These are phyloP conservation scores for Cornus suecica DNA, from an alignment of 148 eudicot species.

Conservation along the genomic window DNA sequence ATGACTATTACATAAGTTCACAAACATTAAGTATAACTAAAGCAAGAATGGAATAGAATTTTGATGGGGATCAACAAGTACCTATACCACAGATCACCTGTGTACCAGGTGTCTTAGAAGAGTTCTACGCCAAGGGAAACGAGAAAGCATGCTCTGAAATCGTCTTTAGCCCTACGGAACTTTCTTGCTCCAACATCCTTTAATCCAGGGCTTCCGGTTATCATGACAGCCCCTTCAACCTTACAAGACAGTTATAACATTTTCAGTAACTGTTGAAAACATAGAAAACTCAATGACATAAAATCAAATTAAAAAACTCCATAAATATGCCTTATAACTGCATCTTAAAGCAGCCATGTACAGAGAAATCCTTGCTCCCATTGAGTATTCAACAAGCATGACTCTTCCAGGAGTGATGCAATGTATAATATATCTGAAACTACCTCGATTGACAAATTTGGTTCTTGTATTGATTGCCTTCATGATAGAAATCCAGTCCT, in stretches of 20 bases:
- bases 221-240: conserved; percentile 70
- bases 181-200: conserved; percentile 44
- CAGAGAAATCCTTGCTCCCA: conserved; percentile 95
- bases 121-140: conserved; percentile 50
- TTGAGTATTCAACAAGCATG: conserved; percentile 82
- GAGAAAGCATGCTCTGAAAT: conserved; percentile 61
- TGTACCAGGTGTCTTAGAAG: conserved; percentile 73
- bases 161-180: conserved; percentile 70
- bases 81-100: conserved; percentile 83
- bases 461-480: conserved; percentile 36
- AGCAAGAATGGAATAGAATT: conserved; percentile 3
- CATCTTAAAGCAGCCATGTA: conserved; percentile 73
- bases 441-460: conserved; percentile 53
- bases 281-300: background rate
- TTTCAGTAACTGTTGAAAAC: background rate
- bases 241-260: conserved; percentile 17
- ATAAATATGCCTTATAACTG: conserved; percentile 45
- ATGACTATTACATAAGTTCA: background rate
- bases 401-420: conserved; percentile 45
- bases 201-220: conserved; percentile 97
- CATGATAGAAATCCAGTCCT: conserved; percentile 86
- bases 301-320: conserved; percentile 7
- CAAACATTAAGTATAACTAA: background rate
- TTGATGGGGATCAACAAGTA: conserved; percentile 21
- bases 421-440: conserved; percentile 39